phyloP scores from a whole-genome alignment of 2,329 filamentous ascomycete genomes.

The Arthrobotrys sinensis region DNA sequence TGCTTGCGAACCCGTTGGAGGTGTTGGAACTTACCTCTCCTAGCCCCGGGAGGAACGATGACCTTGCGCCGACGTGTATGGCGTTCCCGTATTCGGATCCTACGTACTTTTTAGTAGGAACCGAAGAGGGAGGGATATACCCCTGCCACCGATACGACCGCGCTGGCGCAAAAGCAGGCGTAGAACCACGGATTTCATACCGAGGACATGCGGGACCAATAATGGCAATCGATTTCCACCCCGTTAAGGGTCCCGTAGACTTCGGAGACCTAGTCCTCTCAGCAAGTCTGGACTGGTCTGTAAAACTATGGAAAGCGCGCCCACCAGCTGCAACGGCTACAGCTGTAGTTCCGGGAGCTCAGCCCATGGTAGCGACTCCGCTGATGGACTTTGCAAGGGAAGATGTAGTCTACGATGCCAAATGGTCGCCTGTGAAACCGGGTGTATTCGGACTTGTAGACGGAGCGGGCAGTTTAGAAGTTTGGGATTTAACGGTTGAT shows the following conservation, averaged over 20 bases:
- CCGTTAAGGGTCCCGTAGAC: constrained; percentile 90
- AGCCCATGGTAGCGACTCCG: constrained; percentile 73
- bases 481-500: constrained; percentile 95
- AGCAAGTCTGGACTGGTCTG: constrained; percentile 95
- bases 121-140: constrained; percentile 96
- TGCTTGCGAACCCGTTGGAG: constrained; percentile 97
- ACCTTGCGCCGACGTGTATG: constrained; percentile 93
- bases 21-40: constrained; percentile 89
- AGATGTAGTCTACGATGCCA: constrained; percentile 95
- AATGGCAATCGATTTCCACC: constrained; percentile 96
- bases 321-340: constrained; percentile 81
- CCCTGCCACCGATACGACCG: constrained; percentile 98
- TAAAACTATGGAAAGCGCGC: constrained; percentile 95
- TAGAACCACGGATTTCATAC: constrained; percentile 90
- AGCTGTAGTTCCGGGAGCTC: constrained; percentile 68
- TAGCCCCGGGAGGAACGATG: constrained; percentile 84
- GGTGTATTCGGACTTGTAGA: constrained; percentile 96
- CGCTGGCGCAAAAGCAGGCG: constrained; percentile 94
- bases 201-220: constrained; percentile 92
- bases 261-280: constrained; percentile 93
- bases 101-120: constrained; percentile 96
- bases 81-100: constrained; percentile 95
- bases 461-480: constrained; percentile 89
- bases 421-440: constrained; percentile 94
- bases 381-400: constrained; percentile 92